A percentile compares a stretch with the other conserved stretches of the same genome.
Evolutionary conservation across 2,329 filamentous ascomycete species (phyloP).

Genomic region (Allantophomopsis cytisporea): DNA sequence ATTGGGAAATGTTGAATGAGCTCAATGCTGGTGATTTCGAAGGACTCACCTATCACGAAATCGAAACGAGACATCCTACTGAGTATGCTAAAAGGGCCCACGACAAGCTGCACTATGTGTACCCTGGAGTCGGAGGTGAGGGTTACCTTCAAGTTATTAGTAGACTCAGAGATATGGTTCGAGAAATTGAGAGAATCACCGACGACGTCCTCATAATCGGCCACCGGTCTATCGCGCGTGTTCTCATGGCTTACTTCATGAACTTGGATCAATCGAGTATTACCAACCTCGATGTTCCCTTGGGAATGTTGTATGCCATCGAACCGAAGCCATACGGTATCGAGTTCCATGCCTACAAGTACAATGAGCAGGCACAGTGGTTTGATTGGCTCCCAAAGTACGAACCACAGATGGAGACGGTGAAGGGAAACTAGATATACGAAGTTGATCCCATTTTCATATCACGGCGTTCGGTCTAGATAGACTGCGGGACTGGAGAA

Average conservation of each 20-base stretch:
- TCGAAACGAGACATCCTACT: conserved; percentile 61
- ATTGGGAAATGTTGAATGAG: conserved; percentile 97
- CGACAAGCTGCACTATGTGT: conserved; percentile 93
- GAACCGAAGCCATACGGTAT: conserved; percentile 97
- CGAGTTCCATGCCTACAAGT: conserved; percentile 90
- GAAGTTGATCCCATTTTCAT: too few species aligned
- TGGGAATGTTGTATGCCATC: conserved; percentile 88
- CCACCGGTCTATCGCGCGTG: conserved; percentile 82
- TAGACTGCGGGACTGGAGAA: not conserved
- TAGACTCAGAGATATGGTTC: conserved; percentile 85
- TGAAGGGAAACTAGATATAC: conserved; percentile 11
- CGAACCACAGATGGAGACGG: conserved; percentile 45
- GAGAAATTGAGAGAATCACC: conserved; percentile 93
- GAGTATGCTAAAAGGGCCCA: conserved; percentile 69
- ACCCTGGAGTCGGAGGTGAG: conserved; percentile 89
- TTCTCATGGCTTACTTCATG: conserved; percentile 93
- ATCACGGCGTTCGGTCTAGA: not conserved
- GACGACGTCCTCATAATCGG: conserved; percentile 89
- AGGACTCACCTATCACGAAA: conserved; percentile 88
- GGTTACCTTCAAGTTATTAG: conserved; percentile 96
- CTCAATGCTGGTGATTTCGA: conserved; percentile 89
- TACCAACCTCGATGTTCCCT: conserved; percentile 82
- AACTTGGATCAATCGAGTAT: conserved; percentile 84
- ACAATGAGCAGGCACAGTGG: conserved; percentile 63
- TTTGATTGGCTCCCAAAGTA: conserved; percentile 84